These are phyloP conservation scores for Tripterygium wilfordii DNA, from an alignment of 177 flowering plant genomes.

Conservation along the genomic window DNA sequence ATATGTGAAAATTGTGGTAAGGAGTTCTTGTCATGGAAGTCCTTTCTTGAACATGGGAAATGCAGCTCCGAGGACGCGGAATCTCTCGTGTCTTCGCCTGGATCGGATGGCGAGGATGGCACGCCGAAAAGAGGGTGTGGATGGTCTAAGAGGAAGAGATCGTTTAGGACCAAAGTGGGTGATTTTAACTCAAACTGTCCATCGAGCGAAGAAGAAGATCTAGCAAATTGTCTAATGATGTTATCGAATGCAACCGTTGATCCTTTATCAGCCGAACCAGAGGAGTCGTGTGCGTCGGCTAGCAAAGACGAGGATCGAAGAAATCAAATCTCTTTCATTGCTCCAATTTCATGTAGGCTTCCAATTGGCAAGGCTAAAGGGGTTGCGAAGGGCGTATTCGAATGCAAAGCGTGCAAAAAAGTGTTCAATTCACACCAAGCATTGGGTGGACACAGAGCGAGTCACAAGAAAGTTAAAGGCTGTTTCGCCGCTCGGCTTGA, in stretches of 20 bases:
- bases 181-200: slow-evolving; percentile 31
- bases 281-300: slow-evolving; percentile 78
- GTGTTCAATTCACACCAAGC: slow-evolving; percentile 94
- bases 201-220: slow-evolving; percentile 67
- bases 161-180: slow-evolving; percentile 43
- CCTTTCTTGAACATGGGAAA: slow-evolving; percentile 87
- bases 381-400: slow-evolving; percentile 55
- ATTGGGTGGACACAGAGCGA: slow-evolving; percentile 89
- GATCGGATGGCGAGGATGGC: slow-evolving; percentile 45
- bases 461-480: slow-evolving; percentile 96
- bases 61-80: slow-evolving; percentile 55
- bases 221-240: slow-evolving; percentile 81
- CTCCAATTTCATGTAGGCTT: slow-evolving; percentile 10
- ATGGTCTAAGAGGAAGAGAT: slow-evolving; percentile 80
- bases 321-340: slow-evolving; percentile 16
- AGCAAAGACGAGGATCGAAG: slow-evolving; percentile 62
- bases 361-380: slow-evolving; percentile 40
- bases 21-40: slow-evolving; percentile 88
- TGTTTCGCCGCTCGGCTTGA: slow-evolving; percentile 75
- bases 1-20: slow-evolving; percentile 83
- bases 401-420: slow-evolving; percentile 88
- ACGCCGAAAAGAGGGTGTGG: slow-evolving; percentile 10
- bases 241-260: slow-evolving; percentile 62
- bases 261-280: slow-evolving; percentile 39
- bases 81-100: slow-evolving; percentile 49